Evolutionary conservation across 768 basidiomycete genomes (phyloP), one percentile per base, ranked within the genome.

Genomic region (Trametopsis cervina): DNA sequence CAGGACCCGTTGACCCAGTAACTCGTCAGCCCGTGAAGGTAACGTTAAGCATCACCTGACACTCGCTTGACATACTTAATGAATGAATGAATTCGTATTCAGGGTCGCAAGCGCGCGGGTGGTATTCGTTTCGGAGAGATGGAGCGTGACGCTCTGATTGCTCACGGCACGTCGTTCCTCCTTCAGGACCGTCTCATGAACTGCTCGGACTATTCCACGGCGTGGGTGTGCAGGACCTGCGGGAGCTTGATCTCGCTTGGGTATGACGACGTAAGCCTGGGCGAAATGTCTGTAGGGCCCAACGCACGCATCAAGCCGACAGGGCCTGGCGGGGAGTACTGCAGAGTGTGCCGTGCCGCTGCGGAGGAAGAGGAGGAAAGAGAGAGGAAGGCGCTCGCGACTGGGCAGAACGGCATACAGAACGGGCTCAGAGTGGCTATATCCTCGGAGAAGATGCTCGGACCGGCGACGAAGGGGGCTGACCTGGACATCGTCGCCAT

Each of bases 71-170:
- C 17, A n/a, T n/a, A n/a, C n/a, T n/a, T n/a, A n/a, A n/a, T n/a
- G n/a, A n/a, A n/a, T n/a, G n/a, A n/a, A 22, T 15, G 25, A 5
- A 37, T 40, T 46, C 47, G 18, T 41, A 15, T 22, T 5, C 38
- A 64, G 93, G 96, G 96, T 48, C 88, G 96, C 52, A 98, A 97
- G 78, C 88, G 93, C 46, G 91, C 89, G 38, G 96, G 96, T 59
- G 96, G 96, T 60, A 99, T 99, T 61, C 93, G 96, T 47, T 98
- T 99, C 63, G 96, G 96, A 58, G 96, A 99, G 72, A 99, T 99
- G 96, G 96, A 99, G 67, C 88, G 96, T 45, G 96, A 99, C 63
- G 96, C 96, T 10, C 78, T 99, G 44, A 94, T 99, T 57, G 96
- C 96, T 2, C 96, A 99, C 66, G 96, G 96, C 39, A 96, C 96